phyloP scores from a whole-genome alignment of 306 rosid genomes.

The Citrullus amarus region DNA sequence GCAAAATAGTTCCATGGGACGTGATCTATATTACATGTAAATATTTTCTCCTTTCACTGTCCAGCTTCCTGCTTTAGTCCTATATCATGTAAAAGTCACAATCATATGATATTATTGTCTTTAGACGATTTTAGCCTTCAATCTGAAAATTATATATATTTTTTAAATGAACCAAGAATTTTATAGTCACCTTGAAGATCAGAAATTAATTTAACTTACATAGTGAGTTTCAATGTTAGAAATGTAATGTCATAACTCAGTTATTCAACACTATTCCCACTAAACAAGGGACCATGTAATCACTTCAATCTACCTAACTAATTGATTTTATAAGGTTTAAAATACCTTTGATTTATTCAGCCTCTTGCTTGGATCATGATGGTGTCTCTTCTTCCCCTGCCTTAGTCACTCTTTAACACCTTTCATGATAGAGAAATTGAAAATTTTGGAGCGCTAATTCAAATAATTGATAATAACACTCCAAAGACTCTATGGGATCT shows the following conservation, averaged over 20 bases:
- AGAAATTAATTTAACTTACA: not conserved
- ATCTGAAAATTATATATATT: not conserved
- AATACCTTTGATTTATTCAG: not conserved
- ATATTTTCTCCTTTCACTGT: conserved; percentile 15
- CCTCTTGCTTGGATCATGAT: not conserved
- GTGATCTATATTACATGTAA: conserved; percentile 65
- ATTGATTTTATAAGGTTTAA: not conserved
- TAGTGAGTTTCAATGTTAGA: not conserved
- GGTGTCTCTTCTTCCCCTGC: not conserved
- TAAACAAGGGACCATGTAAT: not conserved
- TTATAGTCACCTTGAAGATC: not conserved
- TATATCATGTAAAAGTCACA: not conserved
- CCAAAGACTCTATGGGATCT: not conserved
- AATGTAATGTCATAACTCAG: not conserved
- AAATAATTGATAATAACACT: not conserved
- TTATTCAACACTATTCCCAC: not conserved
- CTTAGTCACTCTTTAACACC: not conserved
- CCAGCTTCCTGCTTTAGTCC: not conserved
- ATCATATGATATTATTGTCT: not conserved
- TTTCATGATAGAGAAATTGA: not conserved
- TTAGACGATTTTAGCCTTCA: not conserved
- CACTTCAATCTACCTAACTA: not conserved
- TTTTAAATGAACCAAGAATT: too few species aligned
- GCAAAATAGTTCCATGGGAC: conserved; percentile 18
- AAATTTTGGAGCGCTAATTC: not conserved